Conservation (phyloP, 495 filamentous ascomycete species). For the Xylaria telfairii region DNA sequence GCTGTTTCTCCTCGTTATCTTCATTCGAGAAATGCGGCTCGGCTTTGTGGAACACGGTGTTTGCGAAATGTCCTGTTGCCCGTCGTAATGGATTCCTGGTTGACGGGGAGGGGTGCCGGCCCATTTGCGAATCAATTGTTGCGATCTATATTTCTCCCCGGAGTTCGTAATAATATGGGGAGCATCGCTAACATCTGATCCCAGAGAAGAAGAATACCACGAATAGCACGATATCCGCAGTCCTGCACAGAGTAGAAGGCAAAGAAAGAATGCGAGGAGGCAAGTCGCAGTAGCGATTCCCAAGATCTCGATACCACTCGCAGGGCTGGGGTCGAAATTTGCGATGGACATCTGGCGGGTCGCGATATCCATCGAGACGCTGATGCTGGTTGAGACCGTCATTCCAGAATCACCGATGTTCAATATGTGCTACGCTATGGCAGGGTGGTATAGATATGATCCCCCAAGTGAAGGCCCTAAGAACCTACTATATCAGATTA, state of each 20-base stretch:
- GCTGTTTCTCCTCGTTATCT: not conserved
- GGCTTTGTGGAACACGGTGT: not conserved
- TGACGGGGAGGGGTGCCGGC: not conserved
- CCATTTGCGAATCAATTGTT: not conserved
- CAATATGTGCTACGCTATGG: not conserved
- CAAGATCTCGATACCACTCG: conserved; percentile 15
- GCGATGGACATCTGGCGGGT: conserved; percentile 4
- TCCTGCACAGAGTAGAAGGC: not conserved
- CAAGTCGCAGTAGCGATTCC: conserved; percentile 20
- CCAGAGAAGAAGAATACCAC: not conserved
- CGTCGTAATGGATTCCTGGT: not conserved
- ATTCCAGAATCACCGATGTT: not conserved
- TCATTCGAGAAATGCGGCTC: not conserved
- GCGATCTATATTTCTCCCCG: not conserved
- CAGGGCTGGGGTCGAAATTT: conserved; percentile 10
- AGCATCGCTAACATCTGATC: not conserved
- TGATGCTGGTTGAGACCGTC: not conserved
- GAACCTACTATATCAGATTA: not conserved
- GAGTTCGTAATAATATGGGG: not conserved
- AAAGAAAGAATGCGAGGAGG: conserved; percentile 24
- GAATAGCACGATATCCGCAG: not conserved
- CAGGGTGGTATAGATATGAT: not conserved
- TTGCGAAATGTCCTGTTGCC: not conserved
- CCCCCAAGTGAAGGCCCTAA: not conserved
- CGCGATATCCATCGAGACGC: not conserved